A percentile compares a stretch with the other conserved stretches of the same genome.
phyloP scores from a whole-genome alignment of 768 basidiomycete species.

The Xerocomellus intermedius region DNA sequence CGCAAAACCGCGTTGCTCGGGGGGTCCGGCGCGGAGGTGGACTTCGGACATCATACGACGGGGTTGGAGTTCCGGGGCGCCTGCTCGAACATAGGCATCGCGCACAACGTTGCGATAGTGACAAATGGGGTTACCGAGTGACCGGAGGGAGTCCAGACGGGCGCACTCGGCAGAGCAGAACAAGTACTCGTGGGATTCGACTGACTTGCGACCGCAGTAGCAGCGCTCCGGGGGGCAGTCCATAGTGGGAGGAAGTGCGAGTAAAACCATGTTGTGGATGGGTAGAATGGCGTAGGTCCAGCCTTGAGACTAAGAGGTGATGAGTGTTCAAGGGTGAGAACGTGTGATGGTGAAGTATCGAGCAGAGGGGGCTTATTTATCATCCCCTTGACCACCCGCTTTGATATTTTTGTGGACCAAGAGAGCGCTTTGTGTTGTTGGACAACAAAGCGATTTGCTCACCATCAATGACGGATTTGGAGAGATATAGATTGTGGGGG shows the following conservation, averaged over 20 bases:
- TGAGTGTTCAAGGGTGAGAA: no score
- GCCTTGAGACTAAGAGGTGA: neutral
- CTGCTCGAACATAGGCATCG: slow-evolving; percentile 11
- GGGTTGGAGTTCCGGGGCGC: neutral
- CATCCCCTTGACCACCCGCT: neutral
- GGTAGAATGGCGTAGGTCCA: neutral
- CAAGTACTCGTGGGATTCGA: slow-evolving; percentile 26
- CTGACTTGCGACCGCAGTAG: slow-evolving; percentile 26
- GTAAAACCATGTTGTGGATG: neutral
- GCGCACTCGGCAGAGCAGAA: slow-evolving; percentile 31
- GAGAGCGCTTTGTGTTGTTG: neutral
- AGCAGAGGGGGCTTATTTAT: slow-evolving; percentile 13
- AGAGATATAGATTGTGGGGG: neutral
- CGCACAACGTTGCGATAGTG: slow-evolving; percentile 28
- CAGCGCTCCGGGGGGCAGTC: slow-evolving; percentile 19
- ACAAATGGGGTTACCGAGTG: slow-evolving; percentile 19
- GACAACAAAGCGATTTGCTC: slow-evolving; percentile 11
- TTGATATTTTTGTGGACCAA: slow-evolving; percentile 10
- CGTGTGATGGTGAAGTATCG: neutral
- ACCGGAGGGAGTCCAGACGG: slow-evolving; percentile 26
- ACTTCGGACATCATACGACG: slow-evolving; percentile 11
- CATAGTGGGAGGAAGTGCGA: slow-evolving; percentile 4
- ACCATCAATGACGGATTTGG: neutral
- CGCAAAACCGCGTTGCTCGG: neutral
- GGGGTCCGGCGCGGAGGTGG: neutral